These are phyloP conservation scores for Plasmodiophora brassicae DNA, from an alignment of 208 protist species.

Conservation along the genomic window DNA sequence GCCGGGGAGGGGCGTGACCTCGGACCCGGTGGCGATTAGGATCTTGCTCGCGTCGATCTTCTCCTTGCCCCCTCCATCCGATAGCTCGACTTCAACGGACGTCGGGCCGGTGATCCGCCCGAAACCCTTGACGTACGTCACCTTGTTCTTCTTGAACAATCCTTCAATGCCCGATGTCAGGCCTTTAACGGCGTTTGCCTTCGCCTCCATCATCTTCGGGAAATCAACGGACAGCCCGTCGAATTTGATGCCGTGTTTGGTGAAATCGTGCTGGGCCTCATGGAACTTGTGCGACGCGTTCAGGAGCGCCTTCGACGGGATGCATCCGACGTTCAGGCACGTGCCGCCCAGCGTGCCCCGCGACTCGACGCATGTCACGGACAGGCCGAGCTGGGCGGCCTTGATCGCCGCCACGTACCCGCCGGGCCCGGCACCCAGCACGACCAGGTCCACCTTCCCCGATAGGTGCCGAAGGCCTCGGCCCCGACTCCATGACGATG, in stretches of 20 bases:
- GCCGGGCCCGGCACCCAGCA: slow-evolving; percentile 98
- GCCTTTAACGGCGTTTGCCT: slow-evolving; percentile 80
- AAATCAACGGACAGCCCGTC: slow-evolving; percentile 67
- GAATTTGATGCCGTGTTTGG: slow-evolving; percentile 73
- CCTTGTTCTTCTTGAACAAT: slow-evolving; percentile 99
- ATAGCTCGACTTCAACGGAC: slow-evolving; percentile 50
- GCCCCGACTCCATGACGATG: no score
- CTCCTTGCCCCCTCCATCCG: slow-evolving; percentile 79
- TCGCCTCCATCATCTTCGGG: slow-evolving; percentile 77
- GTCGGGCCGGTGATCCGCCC: slow-evolving; percentile 69
- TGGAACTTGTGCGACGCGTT: slow-evolving; percentile 95
- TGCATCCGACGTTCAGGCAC: slow-evolving; percentile 99
- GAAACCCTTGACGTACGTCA: slow-evolving; percentile 78
- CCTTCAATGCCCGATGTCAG: slow-evolving; percentile 93
- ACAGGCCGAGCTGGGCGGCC: slow-evolving; percentile 91
- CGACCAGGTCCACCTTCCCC: no score
- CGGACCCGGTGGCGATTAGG: slow-evolving; percentile 96
- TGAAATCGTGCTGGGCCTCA: slow-evolving; percentile 84
- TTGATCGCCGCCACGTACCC: slow-evolving; percentile 99
- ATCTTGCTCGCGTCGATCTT: slow-evolving; percentile 84
- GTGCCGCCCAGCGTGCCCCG: slow-evolving; percentile 92
- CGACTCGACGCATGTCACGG: slow-evolving; percentile 95
- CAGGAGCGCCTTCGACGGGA: slow-evolving; percentile 98
- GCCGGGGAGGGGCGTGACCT: slow-evolving; percentile 82
- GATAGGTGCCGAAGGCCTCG: no score